Percentiles rank a stretch among this genome's conserved stretches.
Conservation (phyloP, 441 rosid species). For the Aquilaria agallochum region DNA sequence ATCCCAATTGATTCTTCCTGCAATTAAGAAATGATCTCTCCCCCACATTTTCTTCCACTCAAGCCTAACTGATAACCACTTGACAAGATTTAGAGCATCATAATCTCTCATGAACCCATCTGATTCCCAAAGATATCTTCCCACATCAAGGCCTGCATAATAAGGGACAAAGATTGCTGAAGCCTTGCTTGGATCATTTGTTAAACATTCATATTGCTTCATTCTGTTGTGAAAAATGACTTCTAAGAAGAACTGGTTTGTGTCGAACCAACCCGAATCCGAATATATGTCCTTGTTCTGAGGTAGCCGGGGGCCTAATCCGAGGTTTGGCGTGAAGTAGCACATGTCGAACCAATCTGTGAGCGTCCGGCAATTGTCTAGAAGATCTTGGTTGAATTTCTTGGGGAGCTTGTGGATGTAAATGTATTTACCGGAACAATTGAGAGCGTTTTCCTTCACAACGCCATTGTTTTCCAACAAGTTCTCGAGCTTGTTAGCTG, state of each 20-base stretch:
- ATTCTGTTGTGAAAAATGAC: slow-evolving; percentile 75
- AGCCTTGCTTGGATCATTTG: slow-evolving; percentile 57
- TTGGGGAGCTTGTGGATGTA: slow-evolving; percentile 54
- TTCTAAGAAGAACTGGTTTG: slow-evolving; percentile 73
- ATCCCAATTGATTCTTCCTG: slow-evolving; percentile 86
- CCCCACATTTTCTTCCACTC: slow-evolving; percentile 74
- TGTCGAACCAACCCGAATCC: slow-evolving; percentile 56
- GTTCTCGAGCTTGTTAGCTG: neutral
- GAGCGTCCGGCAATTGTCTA: slow-evolving; percentile 49
- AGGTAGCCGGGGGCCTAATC: slow-evolving; percentile 49
- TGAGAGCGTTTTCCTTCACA: slow-evolving; percentile 23
- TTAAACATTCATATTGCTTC: slow-evolving; percentile 71
- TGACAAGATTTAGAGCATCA: slow-evolving; percentile 41
- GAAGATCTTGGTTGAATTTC: slow-evolving; percentile 57
- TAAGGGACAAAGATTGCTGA: slow-evolving; percentile 74
- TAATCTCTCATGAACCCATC: slow-evolving; percentile 43
- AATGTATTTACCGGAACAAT: slow-evolving; percentile 52
- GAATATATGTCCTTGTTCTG: slow-evolving; percentile 34
- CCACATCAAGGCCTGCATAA: slow-evolving; percentile 74
- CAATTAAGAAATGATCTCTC: slow-evolving; percentile 81
- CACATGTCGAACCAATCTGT: slow-evolving; percentile 73
- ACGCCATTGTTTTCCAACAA: neutral
- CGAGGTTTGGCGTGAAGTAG: slow-evolving; percentile 40
- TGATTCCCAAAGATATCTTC: slow-evolving; percentile 66
- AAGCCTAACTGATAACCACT: slow-evolving; percentile 55